Conservation (phyloP, 1,284 basidiomycete genomes). For the Termitomyces sp. region DNA sequence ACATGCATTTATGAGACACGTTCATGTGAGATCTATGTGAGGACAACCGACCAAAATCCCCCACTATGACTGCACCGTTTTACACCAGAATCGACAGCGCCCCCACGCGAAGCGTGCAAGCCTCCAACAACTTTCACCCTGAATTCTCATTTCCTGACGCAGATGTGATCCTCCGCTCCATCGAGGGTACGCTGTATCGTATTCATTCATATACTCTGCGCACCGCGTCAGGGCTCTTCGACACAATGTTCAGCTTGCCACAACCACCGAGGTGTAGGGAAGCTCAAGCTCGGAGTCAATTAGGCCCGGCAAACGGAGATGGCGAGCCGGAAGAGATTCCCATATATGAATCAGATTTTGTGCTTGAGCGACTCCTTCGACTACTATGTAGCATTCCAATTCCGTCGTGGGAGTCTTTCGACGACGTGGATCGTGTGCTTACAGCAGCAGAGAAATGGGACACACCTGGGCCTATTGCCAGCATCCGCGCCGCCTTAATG, state of each 20-base stretch:
- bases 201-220: conserved; percentile 36
- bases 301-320: neutral
- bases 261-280: conserved; percentile 23
- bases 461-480: conserved; percentile 34
- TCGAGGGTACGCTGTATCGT: conserved; percentile 35
- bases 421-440: conserved; percentile 33
- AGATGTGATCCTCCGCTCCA: conserved; percentile 36
- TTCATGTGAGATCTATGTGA: conserved; percentile 7
- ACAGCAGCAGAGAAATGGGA: conserved; percentile 43
- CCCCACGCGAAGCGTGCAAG: neutral
- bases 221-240: conserved; percentile 38
- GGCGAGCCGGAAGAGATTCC: conserved; percentile 26
- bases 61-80: conserved; percentile 19
- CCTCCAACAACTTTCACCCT: conserved; percentile 22
- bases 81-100: conserved; percentile 11
- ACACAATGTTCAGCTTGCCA: conserved; percentile 41
- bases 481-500: conserved; percentile 33
- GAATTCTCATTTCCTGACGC: conserved; percentile 31
- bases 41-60: conserved; percentile 10
- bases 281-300: conserved; percentile 3
- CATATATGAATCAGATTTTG: conserved; percentile 33
- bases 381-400: conserved; percentile 32
- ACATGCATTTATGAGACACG: conserved; percentile 19
- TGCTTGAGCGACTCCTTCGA: conserved; percentile 31
- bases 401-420: conserved; percentile 27